phyloP scores from a whole-genome alignment of 257 asterid species.

The Scutellaria baicalensis region DNA sequence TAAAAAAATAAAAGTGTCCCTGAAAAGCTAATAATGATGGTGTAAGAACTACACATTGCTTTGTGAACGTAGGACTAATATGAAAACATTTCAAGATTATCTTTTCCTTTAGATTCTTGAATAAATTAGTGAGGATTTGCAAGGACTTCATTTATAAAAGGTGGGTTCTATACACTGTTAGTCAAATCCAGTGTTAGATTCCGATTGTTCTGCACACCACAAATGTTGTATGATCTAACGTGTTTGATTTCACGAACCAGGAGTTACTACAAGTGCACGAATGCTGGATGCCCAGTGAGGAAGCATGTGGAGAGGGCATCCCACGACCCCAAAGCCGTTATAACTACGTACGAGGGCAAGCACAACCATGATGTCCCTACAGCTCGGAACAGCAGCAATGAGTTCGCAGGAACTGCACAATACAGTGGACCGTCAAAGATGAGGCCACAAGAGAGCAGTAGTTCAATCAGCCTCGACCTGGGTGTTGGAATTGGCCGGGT shows the following conservation, averaged over 20 bases:
- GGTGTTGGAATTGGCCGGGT: constrained; percentile 65
- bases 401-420: constrained; percentile 35
- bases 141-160: not conserved
- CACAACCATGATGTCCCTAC: constrained; percentile 91
- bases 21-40: not conserved
- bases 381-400: constrained; percentile 66
- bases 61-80: not conserved
- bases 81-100: not conserved
- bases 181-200: not conserved
- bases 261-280: constrained; percentile 97
- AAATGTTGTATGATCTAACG: not conserved
- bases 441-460: constrained; percentile 36
- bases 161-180: too few relatives aligned
- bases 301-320: constrained; percentile 98
- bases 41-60: not conserved
- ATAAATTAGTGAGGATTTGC: not conserved
- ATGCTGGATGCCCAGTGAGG: constrained; percentile 86
- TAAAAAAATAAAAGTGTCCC: too few relatives aligned
- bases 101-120: not conserved
- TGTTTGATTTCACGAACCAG: constrained; percentile 34
- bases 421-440: constrained; percentile 33
- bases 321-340: constrained; percentile 93
- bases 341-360: constrained; percentile 94
- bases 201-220: not conserved
- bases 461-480: constrained; percentile 67